A percentile compares a stretch with the other conserved stretches of the same genome.
Conservation (phyloP, 2,329 filamentous ascomycete species). For the Apiospora malaysiana region DNA sequence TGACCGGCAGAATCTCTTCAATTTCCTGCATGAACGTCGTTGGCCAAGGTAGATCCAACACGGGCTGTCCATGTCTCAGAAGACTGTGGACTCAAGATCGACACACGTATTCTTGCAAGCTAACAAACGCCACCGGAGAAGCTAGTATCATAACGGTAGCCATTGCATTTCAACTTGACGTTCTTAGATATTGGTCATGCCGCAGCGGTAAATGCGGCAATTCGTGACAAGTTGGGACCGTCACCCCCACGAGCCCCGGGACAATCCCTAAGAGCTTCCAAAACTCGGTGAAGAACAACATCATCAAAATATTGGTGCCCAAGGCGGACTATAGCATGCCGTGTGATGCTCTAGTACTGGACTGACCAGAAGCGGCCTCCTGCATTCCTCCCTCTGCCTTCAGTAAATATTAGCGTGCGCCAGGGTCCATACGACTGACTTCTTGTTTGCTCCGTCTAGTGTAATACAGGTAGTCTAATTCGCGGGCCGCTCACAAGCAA, state of each 20-base stretch:
- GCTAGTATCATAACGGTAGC: not conserved
- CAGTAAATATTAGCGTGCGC: not conserved
- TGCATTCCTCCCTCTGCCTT: not conserved
- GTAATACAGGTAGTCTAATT: not conserved
- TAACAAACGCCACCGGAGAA: not conserved
- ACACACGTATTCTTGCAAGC: not conserved
- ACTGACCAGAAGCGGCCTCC: not conserved
- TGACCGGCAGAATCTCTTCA: not conserved
- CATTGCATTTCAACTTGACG: not conserved
- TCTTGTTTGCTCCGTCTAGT: not conserved
- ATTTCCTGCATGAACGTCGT: not conserved
- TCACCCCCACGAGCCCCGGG: not conserved
- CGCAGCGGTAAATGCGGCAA: not conserved
- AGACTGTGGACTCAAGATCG: not conserved
- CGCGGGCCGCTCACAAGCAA: not conserved
- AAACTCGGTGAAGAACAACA: not conserved
- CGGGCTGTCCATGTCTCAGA: slow-evolving; percentile 4
- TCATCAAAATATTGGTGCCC: not conserved
- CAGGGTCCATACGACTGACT: not conserved
- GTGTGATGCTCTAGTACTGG: not conserved
- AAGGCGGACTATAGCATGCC: not conserved
- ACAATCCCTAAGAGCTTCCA: not conserved
- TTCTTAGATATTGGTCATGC: not conserved
- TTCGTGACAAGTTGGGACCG: not conserved
- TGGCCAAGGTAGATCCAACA: not conserved